Evolutionary conservation across 78 protist genomes (phyloP), one percentile per base, ranked within the genome.

Genomic region (Planoprotostelium fungivorum): DNA sequence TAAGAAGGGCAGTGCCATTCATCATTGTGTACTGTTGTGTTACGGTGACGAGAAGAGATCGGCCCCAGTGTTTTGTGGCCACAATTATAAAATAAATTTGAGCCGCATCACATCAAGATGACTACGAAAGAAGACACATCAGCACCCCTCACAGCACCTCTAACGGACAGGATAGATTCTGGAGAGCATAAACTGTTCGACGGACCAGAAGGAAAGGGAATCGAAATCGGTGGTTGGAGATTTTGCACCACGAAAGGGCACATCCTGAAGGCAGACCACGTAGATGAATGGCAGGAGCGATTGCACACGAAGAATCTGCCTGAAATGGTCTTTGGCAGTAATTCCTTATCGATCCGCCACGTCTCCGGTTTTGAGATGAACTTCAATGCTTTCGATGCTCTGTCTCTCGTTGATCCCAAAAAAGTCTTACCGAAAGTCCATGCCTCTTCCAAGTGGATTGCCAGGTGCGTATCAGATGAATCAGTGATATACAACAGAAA

Each of bases 281-380:
- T 87, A 25, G 94, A 92, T 0, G 63, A 35, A 63, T 92, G 94
- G 94, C 92, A 92, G 28, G 34, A 89, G 37, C 89, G 87, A 9
- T 86, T 92, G 28, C 23, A 1, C 83, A 34, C 89, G 34, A 92
- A 92, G 38, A 83, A 37, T 23, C 51, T 91, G 87, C 96, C 96
- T 51, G 96, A 94, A 89, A 94, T 94, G 96, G 88, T 94, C 1
- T 94, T 90, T 88, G 96, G 93, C 29, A 83, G 88, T 31, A 94
- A 94, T 38, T 86, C n/a, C 83, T 73, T 94, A 29, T 73, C 90
- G 38, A 28, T 94, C 0, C 29, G 87, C 16, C 89, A 90, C 34
- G 38, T 35, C 10, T 73, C 88, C 38, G 84, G 87, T 39, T 89
- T 94, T 28, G 1, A 84, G 1, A 86, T 94, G 29, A 84, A 84